Conservation (phyloP, 495 filamentous ascomycete species). For the Talaromyces proteolyticus region DNA sequence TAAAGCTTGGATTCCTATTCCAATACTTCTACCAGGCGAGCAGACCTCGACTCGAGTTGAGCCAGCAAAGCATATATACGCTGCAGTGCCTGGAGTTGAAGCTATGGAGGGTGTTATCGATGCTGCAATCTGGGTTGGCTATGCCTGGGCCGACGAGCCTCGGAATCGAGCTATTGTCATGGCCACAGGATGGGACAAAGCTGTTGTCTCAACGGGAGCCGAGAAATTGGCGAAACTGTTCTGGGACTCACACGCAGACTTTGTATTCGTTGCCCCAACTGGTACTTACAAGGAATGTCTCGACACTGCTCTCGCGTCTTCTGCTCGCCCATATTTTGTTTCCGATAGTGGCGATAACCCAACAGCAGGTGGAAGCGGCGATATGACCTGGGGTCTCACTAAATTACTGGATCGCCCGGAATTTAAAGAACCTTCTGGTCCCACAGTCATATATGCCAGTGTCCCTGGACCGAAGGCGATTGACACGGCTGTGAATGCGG, state of each 20-base stretch:
- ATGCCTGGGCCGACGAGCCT: slow-evolving; percentile 55
- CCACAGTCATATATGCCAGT: slow-evolving; percentile 50
- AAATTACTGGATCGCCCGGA: slow-evolving; percentile 42
- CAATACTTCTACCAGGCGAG: slow-evolving; percentile 50
- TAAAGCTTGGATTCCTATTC: slow-evolving; percentile 53
- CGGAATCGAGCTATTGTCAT: slow-evolving; percentile 48
- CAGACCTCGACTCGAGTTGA: slow-evolving; percentile 52
- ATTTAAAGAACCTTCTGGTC: slow-evolving; percentile 30
- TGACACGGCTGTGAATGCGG: slow-evolving; percentile 36
- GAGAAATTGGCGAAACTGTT: slow-evolving; percentile 42
- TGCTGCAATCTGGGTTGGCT: slow-evolving; percentile 54
- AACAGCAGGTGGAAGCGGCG: slow-evolving; percentile 50
- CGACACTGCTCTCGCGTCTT: slow-evolving; percentile 36
- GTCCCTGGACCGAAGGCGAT: slow-evolving; percentile 46
- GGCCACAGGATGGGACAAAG: slow-evolving; percentile 45
- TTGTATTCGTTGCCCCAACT: slow-evolving; percentile 49
- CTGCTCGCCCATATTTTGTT: slow-evolving; percentile 48
- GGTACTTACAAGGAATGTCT: slow-evolving; percentile 45
- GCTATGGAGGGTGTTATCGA: slow-evolving; percentile 37
- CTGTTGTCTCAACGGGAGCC: slow-evolving; percentile 27
- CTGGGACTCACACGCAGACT: slow-evolving; percentile 42
- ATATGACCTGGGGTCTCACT: slow-evolving; percentile 48
- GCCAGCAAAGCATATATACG: slow-evolving; percentile 49
- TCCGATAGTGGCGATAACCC: slow-evolving; percentile 56
- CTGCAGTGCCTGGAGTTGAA: slow-evolving; percentile 39